These are phyloP conservation scores for Polyplosphaeria fusca DNA, from an alignment of 495 filamentous ascomycete species.

Conservation along the genomic window DNA sequence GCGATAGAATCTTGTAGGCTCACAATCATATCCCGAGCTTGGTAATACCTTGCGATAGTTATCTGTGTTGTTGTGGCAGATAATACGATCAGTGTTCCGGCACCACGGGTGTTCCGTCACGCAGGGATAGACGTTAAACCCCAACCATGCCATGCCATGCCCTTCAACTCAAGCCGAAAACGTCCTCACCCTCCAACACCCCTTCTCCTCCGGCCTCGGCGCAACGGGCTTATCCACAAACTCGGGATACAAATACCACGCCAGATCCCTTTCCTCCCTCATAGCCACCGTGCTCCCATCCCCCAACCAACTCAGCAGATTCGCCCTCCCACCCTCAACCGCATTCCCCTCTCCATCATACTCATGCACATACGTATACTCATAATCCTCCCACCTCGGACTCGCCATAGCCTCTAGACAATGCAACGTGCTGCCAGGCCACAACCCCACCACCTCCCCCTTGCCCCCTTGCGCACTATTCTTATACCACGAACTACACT, in stretches of 20 bases:
- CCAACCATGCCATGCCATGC: too few species aligned
- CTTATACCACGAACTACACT: constrained; percentile 30
- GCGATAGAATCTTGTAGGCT: not conserved
- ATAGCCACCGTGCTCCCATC: constrained; percentile 18
- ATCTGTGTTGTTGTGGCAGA: not conserved
- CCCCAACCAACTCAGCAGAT: constrained; percentile 17
- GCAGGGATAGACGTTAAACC: not conserved
- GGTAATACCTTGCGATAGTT: not conserved
- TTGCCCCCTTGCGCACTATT: not conserved
- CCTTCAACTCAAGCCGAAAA: too few species aligned
- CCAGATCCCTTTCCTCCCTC: constrained; percentile 17
- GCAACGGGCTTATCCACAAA: constrained; percentile 18
- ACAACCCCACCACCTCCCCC: constrained; percentile 25
- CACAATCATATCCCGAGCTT: not conserved
- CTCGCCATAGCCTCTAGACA: constrained; percentile 36
- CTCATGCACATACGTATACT: constrained; percentile 21
- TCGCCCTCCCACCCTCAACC: constrained; percentile 17
- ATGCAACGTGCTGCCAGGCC: constrained; percentile 39
- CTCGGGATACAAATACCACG: constrained; percentile 31
- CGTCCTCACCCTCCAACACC: constrained; percentile 1
- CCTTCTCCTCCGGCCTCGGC: constrained; percentile 27
- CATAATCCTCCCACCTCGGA: constrained; percentile 40
- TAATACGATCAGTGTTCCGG: not conserved
- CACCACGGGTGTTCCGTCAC: not conserved
- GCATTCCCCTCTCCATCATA: constrained; percentile 11